phyloP scores from a whole-genome alignment of 83 land plant species.

The Isoetes engelmannii region DNA sequence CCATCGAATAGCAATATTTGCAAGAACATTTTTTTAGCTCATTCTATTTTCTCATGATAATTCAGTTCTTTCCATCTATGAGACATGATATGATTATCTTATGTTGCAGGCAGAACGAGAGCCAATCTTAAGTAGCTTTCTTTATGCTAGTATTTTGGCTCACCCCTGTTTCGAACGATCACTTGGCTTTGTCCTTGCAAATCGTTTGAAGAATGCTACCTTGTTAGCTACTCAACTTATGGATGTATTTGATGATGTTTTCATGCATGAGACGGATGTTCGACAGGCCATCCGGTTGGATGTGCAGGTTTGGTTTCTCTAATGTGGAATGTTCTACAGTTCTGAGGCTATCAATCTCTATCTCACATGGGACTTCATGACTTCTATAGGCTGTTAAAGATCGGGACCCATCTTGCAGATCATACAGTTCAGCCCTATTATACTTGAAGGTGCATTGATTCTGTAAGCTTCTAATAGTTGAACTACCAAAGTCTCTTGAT shows the following conservation, averaged over 20 bases:
- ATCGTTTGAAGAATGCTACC: slow-evolving; percentile 77
- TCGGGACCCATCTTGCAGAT: slow-evolving; percentile 83
- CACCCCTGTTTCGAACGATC: slow-evolving; percentile 87
- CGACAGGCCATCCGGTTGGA: slow-evolving; percentile 76
- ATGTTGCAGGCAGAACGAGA: slow-evolving; percentile 79
- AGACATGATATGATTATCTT: slow-evolving; percentile 4
- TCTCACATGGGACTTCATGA: background rate
- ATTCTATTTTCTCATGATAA: background rate
- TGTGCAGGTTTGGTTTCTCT: slow-evolving; percentile 45
- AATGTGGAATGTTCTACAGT: background rate
- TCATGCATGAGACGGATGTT: slow-evolving; percentile 53
- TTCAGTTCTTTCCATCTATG: background rate
- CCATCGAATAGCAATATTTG: background rate
- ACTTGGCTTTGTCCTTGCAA: slow-evolving; percentile 78
- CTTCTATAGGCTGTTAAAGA: slow-evolving; percentile 69
- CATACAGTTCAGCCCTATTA: slow-evolving; percentile 64
- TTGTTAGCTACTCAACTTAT: slow-evolving; percentile 76
- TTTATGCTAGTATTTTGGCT: slow-evolving; percentile 81
- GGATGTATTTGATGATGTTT: slow-evolving; percentile 77
- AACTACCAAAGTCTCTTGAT: no score
- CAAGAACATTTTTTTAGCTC: background rate
- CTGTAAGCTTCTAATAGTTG: no score
- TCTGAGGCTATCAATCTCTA: background rate
- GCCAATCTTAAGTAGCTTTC: slow-evolving; percentile 76
- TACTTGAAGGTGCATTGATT: slow-evolving; percentile 60